Conservation (phyloP, 2,329 filamentous ascomycete species). For the Metarhizium album region DNA sequence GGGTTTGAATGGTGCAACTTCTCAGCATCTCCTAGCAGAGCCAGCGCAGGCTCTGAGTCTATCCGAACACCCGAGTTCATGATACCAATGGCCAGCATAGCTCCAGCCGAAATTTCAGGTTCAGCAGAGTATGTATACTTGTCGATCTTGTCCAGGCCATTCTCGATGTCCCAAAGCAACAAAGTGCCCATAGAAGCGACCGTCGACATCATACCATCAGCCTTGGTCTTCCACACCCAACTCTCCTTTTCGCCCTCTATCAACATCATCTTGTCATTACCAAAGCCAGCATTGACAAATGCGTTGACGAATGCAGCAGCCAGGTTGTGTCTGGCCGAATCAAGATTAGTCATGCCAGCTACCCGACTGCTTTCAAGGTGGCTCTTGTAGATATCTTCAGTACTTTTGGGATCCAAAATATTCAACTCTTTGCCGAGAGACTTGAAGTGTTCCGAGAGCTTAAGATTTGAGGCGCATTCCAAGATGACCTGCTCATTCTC, state of each 20-base stretch:
- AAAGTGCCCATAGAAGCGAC: slow-evolving; percentile 88
- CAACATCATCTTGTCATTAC: slow-evolving; percentile 96
- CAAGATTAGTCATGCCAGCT: slow-evolving; percentile 84
- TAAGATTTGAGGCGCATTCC: slow-evolving; percentile 80
- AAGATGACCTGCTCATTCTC: slow-evolving; percentile 64
- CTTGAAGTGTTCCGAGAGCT: slow-evolving; percentile 87
- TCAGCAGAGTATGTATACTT: slow-evolving; percentile 83
- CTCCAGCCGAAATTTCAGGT: slow-evolving; percentile 75
- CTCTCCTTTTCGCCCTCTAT: slow-evolving; percentile 78
- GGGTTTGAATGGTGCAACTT: slow-evolving; percentile 71
- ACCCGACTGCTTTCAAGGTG: slow-evolving; percentile 93
- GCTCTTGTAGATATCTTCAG: slow-evolving; percentile 98
- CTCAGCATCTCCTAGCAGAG: slow-evolving; percentile 69
- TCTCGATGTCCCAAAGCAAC: slow-evolving; percentile 87
- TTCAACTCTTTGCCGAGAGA: slow-evolving; percentile 90
- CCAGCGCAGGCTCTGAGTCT: slow-evolving; percentile 83
- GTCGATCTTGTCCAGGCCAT: slow-evolving; percentile 86
- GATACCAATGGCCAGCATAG: slow-evolving; percentile 86
- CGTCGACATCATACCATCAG: slow-evolving; percentile 94
- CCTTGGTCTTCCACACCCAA: slow-evolving; percentile 99
- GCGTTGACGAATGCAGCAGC: slow-evolving; percentile 94
- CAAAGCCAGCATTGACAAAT: slow-evolving; percentile 92
- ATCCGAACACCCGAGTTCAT: slow-evolving; percentile 86
- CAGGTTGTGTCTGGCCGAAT: slow-evolving; percentile 91
- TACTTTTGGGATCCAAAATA: slow-evolving; percentile 90